Percentiles rank a stretch among this genome's conserved stretches.
phyloP scores from a whole-genome alignment of 2,329 filamentous ascomycete species.

The Aspergillus udagawae region DNA sequence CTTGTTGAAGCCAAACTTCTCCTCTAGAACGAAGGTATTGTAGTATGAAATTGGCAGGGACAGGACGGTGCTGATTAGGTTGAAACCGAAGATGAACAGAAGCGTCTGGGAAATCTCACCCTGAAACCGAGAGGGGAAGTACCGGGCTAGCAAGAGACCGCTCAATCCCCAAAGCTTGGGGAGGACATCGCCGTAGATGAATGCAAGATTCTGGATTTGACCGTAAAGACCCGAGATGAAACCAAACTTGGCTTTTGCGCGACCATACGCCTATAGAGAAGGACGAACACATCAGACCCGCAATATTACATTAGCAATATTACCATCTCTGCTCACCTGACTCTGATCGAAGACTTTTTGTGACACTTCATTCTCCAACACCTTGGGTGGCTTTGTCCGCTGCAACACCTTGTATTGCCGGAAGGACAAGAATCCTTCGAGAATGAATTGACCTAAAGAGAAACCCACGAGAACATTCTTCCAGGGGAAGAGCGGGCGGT shows the following conservation, averaged over 20 bases:
- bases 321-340: constrained; percentile 52
- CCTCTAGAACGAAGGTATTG: constrained; percentile 91
- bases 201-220: constrained; percentile 81
- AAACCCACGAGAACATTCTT: constrained; percentile 95
- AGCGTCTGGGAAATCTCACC: constrained; percentile 94
- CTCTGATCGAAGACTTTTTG: constrained; percentile 91
- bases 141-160: constrained; percentile 68
- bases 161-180: constrained; percentile 85
- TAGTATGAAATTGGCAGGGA: constrained; percentile 82
- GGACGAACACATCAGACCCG: background rate
- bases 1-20: constrained; percentile 98
- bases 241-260: constrained; percentile 88
- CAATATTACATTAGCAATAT: background rate
- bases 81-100: constrained; percentile 84
- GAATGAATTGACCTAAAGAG: constrained; percentile 82
- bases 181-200: constrained; percentile 86
- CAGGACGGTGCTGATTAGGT: constrained; percentile 73
- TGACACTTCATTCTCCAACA: constrained; percentile 82
- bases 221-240: constrained; percentile 77
- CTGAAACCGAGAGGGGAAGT: constrained; percentile 71
- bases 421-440: constrained; percentile 83
- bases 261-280: constrained; percentile 68
- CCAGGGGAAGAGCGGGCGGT: constrained; percentile 93
- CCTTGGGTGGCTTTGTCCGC: constrained; percentile 74
- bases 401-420: constrained; percentile 88